A percentile compares a stretch with the other conserved stretches of the same genome.
phyloP scores from a whole-genome alignment of 768 basidiomycete genomes.

The Russula olivacea region DNA sequence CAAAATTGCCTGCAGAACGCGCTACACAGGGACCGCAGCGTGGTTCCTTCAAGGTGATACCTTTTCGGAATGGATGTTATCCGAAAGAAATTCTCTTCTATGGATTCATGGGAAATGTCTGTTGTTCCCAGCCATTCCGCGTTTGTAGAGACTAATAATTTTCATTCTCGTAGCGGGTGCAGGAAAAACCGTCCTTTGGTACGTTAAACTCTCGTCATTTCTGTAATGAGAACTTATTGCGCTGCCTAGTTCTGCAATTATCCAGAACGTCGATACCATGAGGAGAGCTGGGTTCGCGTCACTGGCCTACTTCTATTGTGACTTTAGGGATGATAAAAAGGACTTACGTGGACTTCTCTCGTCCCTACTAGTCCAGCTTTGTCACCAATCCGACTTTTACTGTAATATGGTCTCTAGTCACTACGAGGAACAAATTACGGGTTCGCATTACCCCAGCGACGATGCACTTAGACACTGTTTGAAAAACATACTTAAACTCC shows the following conservation, averaged over 20 bases:
- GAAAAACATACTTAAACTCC: background rate
- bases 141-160: background rate
- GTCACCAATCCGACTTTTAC: background rate
- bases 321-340: background rate
- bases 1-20: background rate
- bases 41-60: background rate
- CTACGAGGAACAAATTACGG: background rate
- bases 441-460: background rate
- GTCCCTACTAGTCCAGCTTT: background rate
- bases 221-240: background rate
- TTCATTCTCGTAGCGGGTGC: background rate
- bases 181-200: background rate
- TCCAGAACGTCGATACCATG: background rate
- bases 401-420: background rate
- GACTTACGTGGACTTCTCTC: background rate
- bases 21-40: background rate
- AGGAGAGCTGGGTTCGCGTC: background rate
- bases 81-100: background rate
- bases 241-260: background rate
- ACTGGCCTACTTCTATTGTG: background rate
- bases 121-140: background rate
- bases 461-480: background rate
- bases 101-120: background rate
- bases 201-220: background rate
- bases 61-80: background rate